Conservation (phyloP, 2,329 filamentous ascomycete genomes). For the Pyrenophora tritici-repentis region DNA sequence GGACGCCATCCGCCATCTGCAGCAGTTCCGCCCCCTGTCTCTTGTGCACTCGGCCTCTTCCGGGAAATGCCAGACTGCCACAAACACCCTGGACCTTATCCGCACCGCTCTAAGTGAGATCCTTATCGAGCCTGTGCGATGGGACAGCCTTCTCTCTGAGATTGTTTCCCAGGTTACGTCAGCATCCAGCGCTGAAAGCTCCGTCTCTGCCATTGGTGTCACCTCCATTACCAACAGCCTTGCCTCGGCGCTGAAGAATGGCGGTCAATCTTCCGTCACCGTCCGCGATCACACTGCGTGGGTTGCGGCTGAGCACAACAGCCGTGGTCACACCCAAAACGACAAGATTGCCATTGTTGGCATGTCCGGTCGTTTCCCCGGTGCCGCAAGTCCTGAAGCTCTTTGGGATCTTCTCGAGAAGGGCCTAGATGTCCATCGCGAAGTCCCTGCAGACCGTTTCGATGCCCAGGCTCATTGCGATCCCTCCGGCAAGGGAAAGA, state of each 20-base stretch:
- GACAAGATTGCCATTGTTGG: constrained; percentile 85
- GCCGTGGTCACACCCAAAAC: constrained; percentile 55
- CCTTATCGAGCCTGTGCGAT: constrained; percentile 54
- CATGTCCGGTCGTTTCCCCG: constrained; percentile 77
- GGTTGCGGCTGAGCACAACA: constrained; percentile 37
- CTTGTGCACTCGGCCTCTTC: constrained; percentile 55
- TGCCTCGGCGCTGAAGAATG: constrained; percentile 59
- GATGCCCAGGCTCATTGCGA: constrained; percentile 73
- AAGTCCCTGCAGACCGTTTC: constrained; percentile 72
- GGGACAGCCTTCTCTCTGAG: constrained; percentile 56
- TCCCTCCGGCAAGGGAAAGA: constrained; percentile 71
- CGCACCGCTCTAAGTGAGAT: constrained; percentile 53
- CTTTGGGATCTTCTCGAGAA: constrained; percentile 77
- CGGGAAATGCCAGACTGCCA: constrained; percentile 53
- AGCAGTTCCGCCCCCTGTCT: constrained; percentile 50
- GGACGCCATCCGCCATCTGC: constrained; percentile 47
- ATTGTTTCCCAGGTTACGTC: constrained; percentile 54
- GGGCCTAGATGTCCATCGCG: constrained; percentile 74
- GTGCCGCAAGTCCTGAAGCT: constrained; percentile 70
- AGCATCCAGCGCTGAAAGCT: constrained; percentile 48
- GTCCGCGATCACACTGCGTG: constrained; percentile 54
- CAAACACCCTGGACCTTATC: constrained; percentile 53
- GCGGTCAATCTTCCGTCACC: constrained; percentile 52
- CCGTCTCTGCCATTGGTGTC: constrained; percentile 56
- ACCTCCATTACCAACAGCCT: constrained; percentile 61